Evolutionary conservation across 495 filamentous ascomycete genomes (phyloP), one percentile per base, ranked within the genome.

Genomic region (Xylaria intraflava): DNA sequence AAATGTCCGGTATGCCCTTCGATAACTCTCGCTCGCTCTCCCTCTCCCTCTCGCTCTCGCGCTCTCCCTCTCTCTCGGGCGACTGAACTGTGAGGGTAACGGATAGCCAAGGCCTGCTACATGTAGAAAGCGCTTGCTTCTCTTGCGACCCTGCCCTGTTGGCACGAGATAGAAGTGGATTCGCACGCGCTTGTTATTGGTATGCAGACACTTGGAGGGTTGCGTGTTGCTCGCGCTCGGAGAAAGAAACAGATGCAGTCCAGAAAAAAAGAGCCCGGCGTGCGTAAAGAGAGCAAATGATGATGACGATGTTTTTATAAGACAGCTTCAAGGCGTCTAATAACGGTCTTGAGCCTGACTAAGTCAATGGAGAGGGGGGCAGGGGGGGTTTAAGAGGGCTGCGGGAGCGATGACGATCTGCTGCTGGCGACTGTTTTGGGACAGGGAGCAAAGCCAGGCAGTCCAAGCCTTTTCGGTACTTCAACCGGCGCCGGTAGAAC

Each of bases 321-420:
- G 14, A 35, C 7, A 14, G 51, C 33, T 39, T 16, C 11, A 27
- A 42, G 23, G 27, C 5, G 20, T 31, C n/a, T 35, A 42, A 26
- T 29, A 42, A 24, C 41, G 20, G 31, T 10, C 17, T 19, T 30
- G 51, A 53, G 14, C 33, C 23, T 11, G 42, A 42, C 42, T 39
- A 30, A 16, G 33, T 33, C 46, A 42, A 46, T 46, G 51, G 33
- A n/a, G 16, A 38, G 35, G 35, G 10, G 16, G 35, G 1, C 12
- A 9, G n/a, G 35, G 43, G 43, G 16, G n/a, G n/a, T n/a, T n/a
- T n/a, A n/a, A n/a, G n/a, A 14, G 38, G 36, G 36, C 33, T 53
- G 51, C 51, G 23, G 51, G 33, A 53, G 33, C 33, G 51, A 53
- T 35, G 41, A 53, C 51, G 51, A 53, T 53, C 51, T 31, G 31